Evolutionary conservation across 352 stramenopile genomes (phyloP), one percentile per base, ranked within the genome.

Genomic region (Nothophytophthora sp.): DNA sequence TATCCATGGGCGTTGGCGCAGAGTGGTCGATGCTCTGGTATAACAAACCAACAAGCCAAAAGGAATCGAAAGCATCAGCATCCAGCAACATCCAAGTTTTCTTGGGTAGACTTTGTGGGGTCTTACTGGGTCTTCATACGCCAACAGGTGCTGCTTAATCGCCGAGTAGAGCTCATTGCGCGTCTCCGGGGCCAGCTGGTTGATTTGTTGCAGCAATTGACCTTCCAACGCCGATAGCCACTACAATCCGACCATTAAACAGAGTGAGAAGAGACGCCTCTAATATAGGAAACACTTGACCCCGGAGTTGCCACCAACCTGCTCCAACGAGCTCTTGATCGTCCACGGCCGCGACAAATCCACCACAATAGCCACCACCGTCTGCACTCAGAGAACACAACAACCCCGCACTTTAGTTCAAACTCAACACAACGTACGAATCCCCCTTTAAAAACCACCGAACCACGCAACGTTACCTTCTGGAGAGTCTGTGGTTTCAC

Each of bases 271-370:
- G 27, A 6, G 6, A 11, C 27, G 11, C 11, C 27, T 30, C 27
- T 16, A 32, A n/a, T 8, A 37, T 27, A 1, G 19, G 7, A 19
- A 44, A 4, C 1, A 29, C 13, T 13, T 3, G 10, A 35, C 23
- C 12, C n/a, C 15, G 2, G 33, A 38, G 5, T 16, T 5, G 23
- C 22, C 2, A 40, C 32, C 12, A 34, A 76, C 70, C 63, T 77
- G 76, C 24, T 94, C 84, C 38, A 94, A 50, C 30, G 76, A 74
- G 49, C 63, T 80, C 63, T 94, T 91, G 63, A 94, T 89, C 23
- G 79, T 88, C 84, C 84, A 94, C 10, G 79, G 81, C 22, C 76
- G 67, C 33, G 76, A 89, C 33, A 89, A 50, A 61, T 94, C 84
- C 36, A 92, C 32, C 34, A 88, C 77, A 40, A 94, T 73, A 0